Evolutionary conservation across 192 early-diverging fungal species (phyloP).

Genomic region (Backusella parvicylindrica): DNA sequence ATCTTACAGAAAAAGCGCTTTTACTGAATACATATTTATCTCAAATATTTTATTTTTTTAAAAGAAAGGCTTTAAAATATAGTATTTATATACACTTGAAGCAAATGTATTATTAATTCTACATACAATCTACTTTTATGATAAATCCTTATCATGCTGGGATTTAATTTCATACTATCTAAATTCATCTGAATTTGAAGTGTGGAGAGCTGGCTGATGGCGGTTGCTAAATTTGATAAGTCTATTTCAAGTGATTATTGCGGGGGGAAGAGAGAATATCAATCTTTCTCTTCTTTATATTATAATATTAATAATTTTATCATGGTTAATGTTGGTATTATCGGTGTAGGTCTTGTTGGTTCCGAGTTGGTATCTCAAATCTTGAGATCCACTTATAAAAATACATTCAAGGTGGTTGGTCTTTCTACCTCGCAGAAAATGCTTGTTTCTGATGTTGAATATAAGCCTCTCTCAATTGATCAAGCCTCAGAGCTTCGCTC

Average conservation of each 20-base stretch:
- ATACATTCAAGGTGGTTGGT: conserved; percentile 67
- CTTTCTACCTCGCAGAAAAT: conserved; percentile 76
- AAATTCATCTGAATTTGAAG: background rate
- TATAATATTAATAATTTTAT: conserved; percentile 4
- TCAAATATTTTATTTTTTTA: background rate
- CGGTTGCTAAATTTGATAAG: background rate
- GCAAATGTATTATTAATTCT: too few species aligned
- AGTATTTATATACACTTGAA: background rate
- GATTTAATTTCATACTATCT: background rate
- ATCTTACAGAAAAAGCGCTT: background rate
- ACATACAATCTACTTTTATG: too few species aligned
- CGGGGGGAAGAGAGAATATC: background rate
- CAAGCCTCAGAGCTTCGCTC: conserved; percentile 46
- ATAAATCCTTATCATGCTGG: background rate
- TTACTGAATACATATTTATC: background rate
- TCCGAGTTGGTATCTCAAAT: conserved; percentile 86
- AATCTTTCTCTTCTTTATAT: background rate
- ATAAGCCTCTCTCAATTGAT: conserved; percentile 41
- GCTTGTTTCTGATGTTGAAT: conserved; percentile 50
- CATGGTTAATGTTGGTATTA: conserved; percentile 82
- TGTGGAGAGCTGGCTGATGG: background rate
- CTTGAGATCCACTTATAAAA: conserved; percentile 44
- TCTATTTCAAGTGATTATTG: background rate
- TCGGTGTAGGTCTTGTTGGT: conserved; percentile 95
- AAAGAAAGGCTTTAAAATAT: too few species aligned